These are phyloP conservation scores for Potentilla sterilis DNA, from an alignment of 306 rosid species.

Conservation along the genomic window DNA sequence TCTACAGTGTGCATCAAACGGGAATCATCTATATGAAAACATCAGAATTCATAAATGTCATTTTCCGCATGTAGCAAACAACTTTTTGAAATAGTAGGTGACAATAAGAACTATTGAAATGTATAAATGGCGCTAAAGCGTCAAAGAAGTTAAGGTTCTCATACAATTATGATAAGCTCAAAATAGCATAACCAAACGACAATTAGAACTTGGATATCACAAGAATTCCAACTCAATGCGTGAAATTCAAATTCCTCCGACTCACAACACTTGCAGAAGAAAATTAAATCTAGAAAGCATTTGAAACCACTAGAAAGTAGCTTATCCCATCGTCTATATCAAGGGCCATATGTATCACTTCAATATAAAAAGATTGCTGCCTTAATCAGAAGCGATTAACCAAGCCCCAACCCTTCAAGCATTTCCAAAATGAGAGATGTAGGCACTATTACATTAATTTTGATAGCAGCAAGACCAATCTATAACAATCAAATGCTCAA, in stretches of 20 bases:
- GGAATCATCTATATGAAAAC: neutral
- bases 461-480: neutral
- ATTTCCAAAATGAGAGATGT: slow-evolving; percentile 18
- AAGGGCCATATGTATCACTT: slow-evolving; percentile 5
- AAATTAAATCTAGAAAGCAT: neutral
- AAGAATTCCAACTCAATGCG: neutral
- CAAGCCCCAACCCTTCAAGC: slow-evolving; percentile 24
- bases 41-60: neutral
- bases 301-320: neutral
- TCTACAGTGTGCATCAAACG: neutral
- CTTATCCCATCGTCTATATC: neutral
- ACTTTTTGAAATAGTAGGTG: neutral
- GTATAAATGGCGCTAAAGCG: neutral
- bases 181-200: neutral
- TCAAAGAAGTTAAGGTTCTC: neutral
- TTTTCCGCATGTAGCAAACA: neutral
- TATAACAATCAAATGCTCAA: neutral
- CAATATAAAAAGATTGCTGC: slow-evolving; percentile 9
- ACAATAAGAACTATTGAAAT: neutral
- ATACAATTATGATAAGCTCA: neutral
- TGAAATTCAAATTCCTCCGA: neutral
- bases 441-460: neutral
- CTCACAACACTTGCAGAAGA: neutral
- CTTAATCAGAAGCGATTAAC: slow-evolving; percentile 25
- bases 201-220: neutral